A percentile compares a stretch with the other conserved stretches of the same genome.
These are phyloP conservation scores for Verticillium nubilum DNA, from an alignment of 2,329 filamentous ascomycete species.

Conservation along the genomic window DNA sequence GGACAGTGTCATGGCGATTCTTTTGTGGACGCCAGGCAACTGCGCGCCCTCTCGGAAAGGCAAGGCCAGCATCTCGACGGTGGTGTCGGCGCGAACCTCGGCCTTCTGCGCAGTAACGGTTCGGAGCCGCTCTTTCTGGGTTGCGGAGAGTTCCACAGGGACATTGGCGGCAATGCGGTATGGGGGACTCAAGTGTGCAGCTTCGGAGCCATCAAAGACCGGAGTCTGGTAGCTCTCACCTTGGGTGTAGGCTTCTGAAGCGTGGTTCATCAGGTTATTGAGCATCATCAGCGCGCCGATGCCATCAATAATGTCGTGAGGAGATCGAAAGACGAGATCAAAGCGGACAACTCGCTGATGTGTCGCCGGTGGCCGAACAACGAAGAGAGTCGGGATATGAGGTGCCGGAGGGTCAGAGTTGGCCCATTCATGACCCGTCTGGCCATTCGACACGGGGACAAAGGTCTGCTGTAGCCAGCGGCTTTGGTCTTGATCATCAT, in stretches of 20 bases:
- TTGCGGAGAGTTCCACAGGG: constrained; percentile 6
- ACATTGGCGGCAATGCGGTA: constrained; percentile 19
- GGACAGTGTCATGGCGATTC: constrained; percentile 15
- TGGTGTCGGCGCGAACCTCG: neutral
- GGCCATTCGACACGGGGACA: constrained; percentile 12
- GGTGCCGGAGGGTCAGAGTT: constrained; percentile 29
- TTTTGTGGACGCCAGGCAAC: constrained; percentile 18
- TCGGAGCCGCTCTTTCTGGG: constrained; percentile 11
- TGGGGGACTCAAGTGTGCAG: constrained; percentile 17
- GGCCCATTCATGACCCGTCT: constrained; percentile 24
- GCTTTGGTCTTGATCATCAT: constrained; percentile 3
- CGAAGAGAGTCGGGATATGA: constrained; percentile 23
- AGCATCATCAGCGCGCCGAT: constrained; percentile 29
- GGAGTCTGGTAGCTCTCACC: constrained; percentile 8
- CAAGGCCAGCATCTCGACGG: constrained; percentile 10
- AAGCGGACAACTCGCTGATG: constrained; percentile 9
- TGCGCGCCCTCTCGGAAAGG: constrained; percentile 13
- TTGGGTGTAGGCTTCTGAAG: constrained; percentile 15
- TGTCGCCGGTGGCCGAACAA: constrained; percentile 17
- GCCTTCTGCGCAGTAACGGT: constrained; percentile 5
- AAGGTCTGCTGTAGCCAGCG: constrained; percentile 25
- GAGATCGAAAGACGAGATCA: constrained; percentile 28
- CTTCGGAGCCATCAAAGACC: constrained; percentile 14
- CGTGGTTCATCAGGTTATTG: constrained; percentile 20
- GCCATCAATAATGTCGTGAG: constrained; percentile 34